Evolutionary conservation across 116 monocot genomes (phyloP), one percentile per base, ranked within the genome.

Genomic region (Trichopus zeylanicus): DNA sequence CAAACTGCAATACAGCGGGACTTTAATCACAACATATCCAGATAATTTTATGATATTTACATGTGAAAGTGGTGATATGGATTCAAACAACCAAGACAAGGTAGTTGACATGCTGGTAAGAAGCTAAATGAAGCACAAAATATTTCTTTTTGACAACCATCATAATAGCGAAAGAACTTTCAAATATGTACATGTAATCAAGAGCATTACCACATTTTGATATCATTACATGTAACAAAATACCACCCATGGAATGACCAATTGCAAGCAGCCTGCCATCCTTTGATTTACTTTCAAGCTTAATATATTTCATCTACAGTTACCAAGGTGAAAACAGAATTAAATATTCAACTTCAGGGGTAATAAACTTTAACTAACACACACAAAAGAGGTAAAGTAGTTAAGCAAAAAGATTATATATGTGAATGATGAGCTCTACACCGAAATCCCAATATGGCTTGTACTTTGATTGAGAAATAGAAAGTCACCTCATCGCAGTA

Each of bases 161-260:
- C 3, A 42, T 42, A n/a, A n/a, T 12, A 42, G n/a, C 12, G 18
- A 12, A 39, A 39, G n/a, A 42, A 1, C 13, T 42, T 18, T 2
- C 13, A 42, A 42, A 12, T 11, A 12, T 15, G 49, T 4, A 56
- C 5, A 29, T 1, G 30, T 11, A 56, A 12, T 12, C 58, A 62
- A 35, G 48, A 62, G 63, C 24, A 68, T 67, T 80, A 98, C 98
- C 67, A 67, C 51, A 84, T 75, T 65, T 82, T 37, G 99, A 91
- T 29, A 99, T 48, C 88, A 92, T 85, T 26, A 83, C 80, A 73
- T 98, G 91, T 48, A 98, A 74, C 49, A 98, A 70, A 35, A 98
- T 98, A 59, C 92, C 99, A 13, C 99, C 92, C 92, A 92, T 99
- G 7, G 92, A 99, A 67, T 99, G 99, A 53, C 99, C 92, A 70